Evolutionary conservation across 331 rosid genomes (phyloP).

Genomic region (Quercus phellos): DNA sequence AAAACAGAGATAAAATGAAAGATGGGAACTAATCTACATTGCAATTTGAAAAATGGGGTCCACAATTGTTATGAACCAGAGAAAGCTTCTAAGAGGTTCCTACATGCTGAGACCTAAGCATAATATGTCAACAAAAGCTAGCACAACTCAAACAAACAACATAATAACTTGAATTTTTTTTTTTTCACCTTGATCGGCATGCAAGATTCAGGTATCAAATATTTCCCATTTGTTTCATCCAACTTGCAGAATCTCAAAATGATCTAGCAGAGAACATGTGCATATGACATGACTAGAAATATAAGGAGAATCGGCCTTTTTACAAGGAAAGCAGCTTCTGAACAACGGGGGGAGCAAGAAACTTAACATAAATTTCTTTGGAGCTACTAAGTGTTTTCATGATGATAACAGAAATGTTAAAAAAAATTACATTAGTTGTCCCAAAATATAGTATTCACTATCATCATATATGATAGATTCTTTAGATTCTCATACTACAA

Average conservation of each 20-base stretch:
- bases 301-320: not conserved
- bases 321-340: slow-evolving; percentile 14
- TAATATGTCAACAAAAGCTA: not conserved
- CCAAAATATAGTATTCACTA: not conserved
- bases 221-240: not conserved
- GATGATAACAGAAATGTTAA: not conserved
- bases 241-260: not conserved
- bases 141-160: not conserved
- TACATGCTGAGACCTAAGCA: not conserved
- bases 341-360: not conserved
- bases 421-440: not conserved
- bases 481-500: not conserved
- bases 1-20: not conserved
- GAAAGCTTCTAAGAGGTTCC: not conserved
- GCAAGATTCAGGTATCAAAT: not conserved
- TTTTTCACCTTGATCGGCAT: not conserved
- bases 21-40: not conserved
- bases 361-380: not conserved
- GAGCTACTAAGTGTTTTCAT: not conserved
- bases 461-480: not conserved
- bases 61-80: not conserved
- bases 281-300: not conserved
- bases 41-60: not conserved
- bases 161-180: not conserved
- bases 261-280: not conserved